A percentile compares a stretch with the other conserved stretches of the same genome.
phyloP scores from a whole-genome alignment of 148 eudicot genomes.

The Spergularia bocconei region DNA sequence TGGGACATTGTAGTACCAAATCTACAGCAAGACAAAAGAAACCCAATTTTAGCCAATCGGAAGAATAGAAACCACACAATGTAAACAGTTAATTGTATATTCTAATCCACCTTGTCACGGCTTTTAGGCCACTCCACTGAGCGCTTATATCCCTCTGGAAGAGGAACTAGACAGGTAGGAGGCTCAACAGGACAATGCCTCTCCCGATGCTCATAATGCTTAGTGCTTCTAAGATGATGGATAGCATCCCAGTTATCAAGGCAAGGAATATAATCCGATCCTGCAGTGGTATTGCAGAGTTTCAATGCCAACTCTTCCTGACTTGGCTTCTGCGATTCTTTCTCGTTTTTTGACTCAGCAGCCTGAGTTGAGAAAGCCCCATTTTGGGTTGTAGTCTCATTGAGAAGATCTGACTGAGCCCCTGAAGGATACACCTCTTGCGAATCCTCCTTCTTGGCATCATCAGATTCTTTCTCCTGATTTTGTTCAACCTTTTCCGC shows the following conservation, averaged over 20 bases:
- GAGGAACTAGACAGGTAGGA: constrained; percentile 93
- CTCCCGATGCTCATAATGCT: constrained; percentile 91
- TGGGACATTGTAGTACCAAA: constrained; percentile 93
- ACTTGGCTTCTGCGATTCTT: constrained; percentile 47
- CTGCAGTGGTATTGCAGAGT: constrained; percentile 72
- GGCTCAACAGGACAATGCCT: constrained; percentile 86
- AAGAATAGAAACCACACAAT: background rate
- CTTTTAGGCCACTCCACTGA: constrained; percentile 84
- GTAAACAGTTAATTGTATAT: background rate
- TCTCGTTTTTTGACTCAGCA: constrained; percentile 70
- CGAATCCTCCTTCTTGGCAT: constrained; percentile 37
- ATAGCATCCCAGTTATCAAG: constrained; percentile 86
- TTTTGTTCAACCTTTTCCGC: constrained; percentile 44
- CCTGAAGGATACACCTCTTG: constrained; percentile 66
- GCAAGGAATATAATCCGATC: constrained; percentile 90
- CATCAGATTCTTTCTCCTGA: constrained; percentile 35
- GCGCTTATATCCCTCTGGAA: constrained; percentile 81
- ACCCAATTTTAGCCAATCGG: constrained; percentile 8
- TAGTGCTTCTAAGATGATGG: constrained; percentile 57
- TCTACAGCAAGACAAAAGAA: constrained; percentile 39
- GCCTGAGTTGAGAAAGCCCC: constrained; percentile 82
- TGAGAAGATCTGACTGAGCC: constrained; percentile 75
- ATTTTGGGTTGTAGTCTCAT: constrained; percentile 62
- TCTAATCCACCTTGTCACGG: constrained; percentile 63
- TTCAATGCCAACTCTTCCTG: constrained; percentile 50